phyloP scores from a whole-genome alignment of 805 yeast species.

The Candida manassasensis region DNA sequence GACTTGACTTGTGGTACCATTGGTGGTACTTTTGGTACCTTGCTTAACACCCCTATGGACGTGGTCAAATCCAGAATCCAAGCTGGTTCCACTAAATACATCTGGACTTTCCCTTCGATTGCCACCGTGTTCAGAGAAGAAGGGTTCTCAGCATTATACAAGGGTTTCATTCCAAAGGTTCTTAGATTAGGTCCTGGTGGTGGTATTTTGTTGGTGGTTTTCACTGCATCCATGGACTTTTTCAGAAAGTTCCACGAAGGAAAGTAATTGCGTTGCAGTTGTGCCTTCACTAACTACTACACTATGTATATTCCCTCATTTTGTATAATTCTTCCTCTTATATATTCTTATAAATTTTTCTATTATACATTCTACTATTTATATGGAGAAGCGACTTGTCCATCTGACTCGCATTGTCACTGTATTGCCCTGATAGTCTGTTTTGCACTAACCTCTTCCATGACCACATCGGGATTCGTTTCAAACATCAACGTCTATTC shows the following conservation, averaged over 20 bases:
- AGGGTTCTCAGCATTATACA: constrained; percentile 86
- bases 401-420: no score
- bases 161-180: constrained; percentile 96
- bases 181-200: constrained; percentile 99
- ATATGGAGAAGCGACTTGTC: no score
- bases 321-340: no score
- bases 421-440: no score
- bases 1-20: constrained; percentile 90
- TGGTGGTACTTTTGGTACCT: constrained; percentile 97
- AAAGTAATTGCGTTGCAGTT: not conserved
- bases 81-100: constrained; percentile 82
- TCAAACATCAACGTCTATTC: no score
- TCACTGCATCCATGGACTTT: constrained; percentile 90
- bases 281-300: no score
- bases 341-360: no score
- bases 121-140: constrained; percentile 77
- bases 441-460: no score
- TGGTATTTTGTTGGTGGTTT: constrained; percentile 95
- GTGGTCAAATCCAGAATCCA: constrained; percentile 97
- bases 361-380: no score
- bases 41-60: constrained; percentile 93
- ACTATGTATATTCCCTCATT: no score
- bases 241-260: constrained; percentile 55
- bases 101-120: constrained; percentile 86
- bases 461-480: no score